Conservation (phyloP, 345 rosid genomes). For the Lumnitzera littorea region DNA sequence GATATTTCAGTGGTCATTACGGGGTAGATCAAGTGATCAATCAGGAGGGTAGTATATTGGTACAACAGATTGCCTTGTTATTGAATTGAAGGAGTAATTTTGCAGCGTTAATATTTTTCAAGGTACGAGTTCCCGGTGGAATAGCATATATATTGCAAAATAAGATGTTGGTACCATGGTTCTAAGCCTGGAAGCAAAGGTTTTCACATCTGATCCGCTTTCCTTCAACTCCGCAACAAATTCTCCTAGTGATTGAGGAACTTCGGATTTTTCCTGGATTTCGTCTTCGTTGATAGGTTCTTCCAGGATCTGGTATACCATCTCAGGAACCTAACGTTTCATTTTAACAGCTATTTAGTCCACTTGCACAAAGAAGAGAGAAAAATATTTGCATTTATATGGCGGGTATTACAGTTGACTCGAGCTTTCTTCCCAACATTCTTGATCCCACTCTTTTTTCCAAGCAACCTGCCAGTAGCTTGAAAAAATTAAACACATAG, state of each 20-base stretch:
- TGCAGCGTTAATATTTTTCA: no score
- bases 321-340: slow-evolving; percentile 45
- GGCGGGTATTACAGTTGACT: slow-evolving; percentile 39
- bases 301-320: slow-evolving; percentile 53
- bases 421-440: slow-evolving; percentile 50
- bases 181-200: slow-evolving; percentile 66
- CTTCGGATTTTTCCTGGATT: slow-evolving; percentile 50
- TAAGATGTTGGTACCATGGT: slow-evolving; percentile 43
- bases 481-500: background rate
- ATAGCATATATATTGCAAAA: no score
- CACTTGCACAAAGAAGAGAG: no score
- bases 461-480: slow-evolving; percentile 47
- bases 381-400: background rate
- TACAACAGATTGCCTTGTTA: no score
- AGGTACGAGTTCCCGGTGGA: no score
- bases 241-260: slow-evolving; percentile 70
- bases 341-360: background rate
- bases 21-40: no score
- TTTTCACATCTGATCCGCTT: slow-evolving; percentile 43
- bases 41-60: no score
- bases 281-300: slow-evolving; percentile 55
- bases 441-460: slow-evolving; percentile 68
- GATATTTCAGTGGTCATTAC: no score
- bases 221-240: slow-evolving; percentile 54
- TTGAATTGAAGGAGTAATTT: no score